Evolutionary conservation across 306 rosid genomes (phyloP).

Genomic region (Trifolium fragiferum): DNA sequence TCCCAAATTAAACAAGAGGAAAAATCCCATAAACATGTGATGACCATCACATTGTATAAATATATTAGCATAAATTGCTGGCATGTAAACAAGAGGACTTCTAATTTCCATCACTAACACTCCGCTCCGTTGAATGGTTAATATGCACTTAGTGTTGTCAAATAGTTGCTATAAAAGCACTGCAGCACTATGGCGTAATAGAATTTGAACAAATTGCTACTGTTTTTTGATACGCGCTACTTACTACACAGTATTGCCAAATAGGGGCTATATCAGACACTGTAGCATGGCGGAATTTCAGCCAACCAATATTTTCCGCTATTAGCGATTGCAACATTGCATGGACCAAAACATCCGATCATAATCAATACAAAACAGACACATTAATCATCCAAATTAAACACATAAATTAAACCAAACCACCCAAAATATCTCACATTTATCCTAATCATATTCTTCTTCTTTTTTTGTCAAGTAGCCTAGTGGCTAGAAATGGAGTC

Average conservation of each 20-base stretch:
- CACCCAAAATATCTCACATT: background rate
- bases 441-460: background rate
- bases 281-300: no score
- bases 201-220: no score
- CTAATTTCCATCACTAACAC: background rate
- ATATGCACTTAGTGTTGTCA: background rate
- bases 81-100: slow-evolving; percentile 5
- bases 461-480: no score
- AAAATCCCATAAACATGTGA: background rate
- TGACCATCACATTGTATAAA: background rate
- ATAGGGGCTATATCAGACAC: no score
- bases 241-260: no score
- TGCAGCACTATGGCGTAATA: no score
- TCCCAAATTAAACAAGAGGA: background rate
- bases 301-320: no score
- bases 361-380: background rate
- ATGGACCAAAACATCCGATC: slow-evolving; percentile 5
- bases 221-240: no score
- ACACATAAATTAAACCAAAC: background rate
- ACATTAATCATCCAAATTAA: slow-evolving; percentile 1
- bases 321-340: no score
- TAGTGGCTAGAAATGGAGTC: no score
- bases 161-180: no score
- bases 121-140: slow-evolving; percentile 3
- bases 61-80: slow-evolving; percentile 1